Conservation (phyloP, 345 rosid species). For the Rhodomyrtus tomentosa region DNA sequence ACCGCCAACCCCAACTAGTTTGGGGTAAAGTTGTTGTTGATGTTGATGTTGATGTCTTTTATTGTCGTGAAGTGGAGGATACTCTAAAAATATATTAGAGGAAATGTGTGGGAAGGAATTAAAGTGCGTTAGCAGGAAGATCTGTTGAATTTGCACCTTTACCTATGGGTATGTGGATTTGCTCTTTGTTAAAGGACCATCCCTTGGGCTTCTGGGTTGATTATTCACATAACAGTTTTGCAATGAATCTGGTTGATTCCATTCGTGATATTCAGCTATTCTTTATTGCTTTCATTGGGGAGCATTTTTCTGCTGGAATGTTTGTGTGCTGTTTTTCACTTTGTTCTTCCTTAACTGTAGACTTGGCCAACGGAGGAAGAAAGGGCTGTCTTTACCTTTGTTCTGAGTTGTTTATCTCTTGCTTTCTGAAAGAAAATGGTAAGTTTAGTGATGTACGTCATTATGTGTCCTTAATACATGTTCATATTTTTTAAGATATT, state of each 20-base stretch:
- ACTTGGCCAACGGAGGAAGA: slow-evolving; percentile 97
- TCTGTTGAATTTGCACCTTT: not conserved
- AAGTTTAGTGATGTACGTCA: too few species aligned
- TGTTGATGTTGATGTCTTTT: too few species aligned
- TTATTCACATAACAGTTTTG: not conserved
- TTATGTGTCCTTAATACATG: too few species aligned
- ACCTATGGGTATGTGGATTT: not conserved
- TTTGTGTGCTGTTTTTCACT: not conserved
- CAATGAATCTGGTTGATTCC: not conserved
- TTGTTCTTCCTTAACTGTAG: slow-evolving; percentile 17
- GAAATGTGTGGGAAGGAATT: not conserved
- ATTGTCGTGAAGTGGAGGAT: not conserved
- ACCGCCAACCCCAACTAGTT: too few species aligned
- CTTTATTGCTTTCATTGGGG: not conserved
- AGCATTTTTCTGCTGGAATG: not conserved
- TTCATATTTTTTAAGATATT: too few species aligned
- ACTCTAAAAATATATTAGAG: not conserved
- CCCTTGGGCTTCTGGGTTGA: not conserved
- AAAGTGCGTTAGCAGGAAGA: not conserved
- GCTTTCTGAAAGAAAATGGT: too few species aligned
- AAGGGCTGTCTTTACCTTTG: slow-evolving; percentile 28
- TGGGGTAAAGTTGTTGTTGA: too few species aligned
- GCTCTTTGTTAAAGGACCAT: not conserved
- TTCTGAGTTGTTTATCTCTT: too few species aligned
- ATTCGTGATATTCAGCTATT: not conserved